A percentile compares a stretch with the other conserved stretches of the same genome.
These are phyloP conservation scores for Talaromyces pinophilus DNA, from an alignment of 2,329 filamentous ascomycete species.

Conservation along the genomic window DNA sequence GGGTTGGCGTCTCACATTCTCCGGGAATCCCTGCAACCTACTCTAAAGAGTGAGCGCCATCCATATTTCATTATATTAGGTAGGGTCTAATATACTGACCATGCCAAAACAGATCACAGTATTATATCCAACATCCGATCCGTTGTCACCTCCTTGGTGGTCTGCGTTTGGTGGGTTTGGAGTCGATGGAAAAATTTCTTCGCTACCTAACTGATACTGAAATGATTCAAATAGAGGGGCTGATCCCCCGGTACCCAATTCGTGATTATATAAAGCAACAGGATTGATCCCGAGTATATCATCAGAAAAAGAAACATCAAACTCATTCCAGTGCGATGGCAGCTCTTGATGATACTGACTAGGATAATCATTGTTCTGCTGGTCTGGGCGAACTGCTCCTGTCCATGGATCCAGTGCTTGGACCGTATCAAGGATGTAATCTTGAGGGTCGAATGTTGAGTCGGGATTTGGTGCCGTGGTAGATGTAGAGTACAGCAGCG, in stretches of 20 bases:
- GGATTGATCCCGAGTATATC: not conserved
- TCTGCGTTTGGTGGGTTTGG: not conserved
- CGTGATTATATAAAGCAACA: not conserved
- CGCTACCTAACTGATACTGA: not conserved
- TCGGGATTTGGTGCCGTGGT: not conserved
- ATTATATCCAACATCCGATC: not conserved
- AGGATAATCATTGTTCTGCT: not conserved
- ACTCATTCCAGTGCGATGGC: not conserved
- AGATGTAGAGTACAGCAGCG: not conserved
- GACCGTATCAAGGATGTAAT: not conserved
- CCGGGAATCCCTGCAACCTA: not conserved
- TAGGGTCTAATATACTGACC: not conserved
- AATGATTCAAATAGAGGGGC: not conserved
- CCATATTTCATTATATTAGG: not conserved
- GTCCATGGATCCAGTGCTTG: too few relatives aligned
- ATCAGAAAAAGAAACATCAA: not conserved
- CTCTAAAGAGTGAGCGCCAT: not conserved
- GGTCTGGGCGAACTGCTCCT: too few relatives aligned
- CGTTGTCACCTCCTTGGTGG: not conserved
- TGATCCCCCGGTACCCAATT: not conserved
- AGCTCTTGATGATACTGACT: not conserved
- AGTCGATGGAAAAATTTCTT: not conserved
- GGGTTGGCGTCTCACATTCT: not conserved
- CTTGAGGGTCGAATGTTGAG: not conserved
- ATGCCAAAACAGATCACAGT: not conserved